Base-by-base conservation (phyloP, 2,329 filamentous ascomycete species). In the Calcarisporium arbuscula region DNA sequence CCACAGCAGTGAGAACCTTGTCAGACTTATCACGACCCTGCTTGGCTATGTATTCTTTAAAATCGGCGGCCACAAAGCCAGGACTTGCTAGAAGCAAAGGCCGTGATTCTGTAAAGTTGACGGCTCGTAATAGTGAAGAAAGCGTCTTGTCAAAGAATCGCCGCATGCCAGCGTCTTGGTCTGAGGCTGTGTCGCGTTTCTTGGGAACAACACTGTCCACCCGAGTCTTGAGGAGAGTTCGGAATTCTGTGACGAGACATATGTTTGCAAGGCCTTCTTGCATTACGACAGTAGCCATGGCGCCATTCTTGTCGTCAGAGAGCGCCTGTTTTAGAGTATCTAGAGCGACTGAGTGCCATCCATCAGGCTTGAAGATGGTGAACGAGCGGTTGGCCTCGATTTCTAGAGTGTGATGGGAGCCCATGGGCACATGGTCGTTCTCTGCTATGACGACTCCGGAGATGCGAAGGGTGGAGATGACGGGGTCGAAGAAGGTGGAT, bases 281-380 rank as follows among this genome's bases (percentile, higher is more conserved):
- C 83, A 98, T 90, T 17, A 96, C 85, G 1, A 96, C 82, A 0
- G 92, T 90, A 36, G 88, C 86, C 14, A 94, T 73, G 42, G 90
- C 83, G 1, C 87, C 88, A 42, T 84, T 80, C 51, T 82, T 80
- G 45, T 86, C 82, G 47, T 85, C 78, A 48, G 85, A 80, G 11
- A 90, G 72, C 1, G 88, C 82, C 56, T 95, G 86, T 37, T 75
- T 70, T 9, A 98, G 72, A 29, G 85, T 82, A 39, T 85, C 80
- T 30, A 82, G 66, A 4, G 89, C 85, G 9, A 98, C 80, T 46
- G 83, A 89, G 59, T 98, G 92, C 92, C 92, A 98, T 27, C 88
- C 61, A 35, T 60, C 81, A 25, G 75, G 74, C 62, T 96, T 96
- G 64, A 88, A 83, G 7, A 98, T 58, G 6, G 85, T 90, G 50